Evolutionary conservation across 495 filamentous ascomycete genomes (phyloP).

Genomic region (Haplographium delicatum): DNA sequence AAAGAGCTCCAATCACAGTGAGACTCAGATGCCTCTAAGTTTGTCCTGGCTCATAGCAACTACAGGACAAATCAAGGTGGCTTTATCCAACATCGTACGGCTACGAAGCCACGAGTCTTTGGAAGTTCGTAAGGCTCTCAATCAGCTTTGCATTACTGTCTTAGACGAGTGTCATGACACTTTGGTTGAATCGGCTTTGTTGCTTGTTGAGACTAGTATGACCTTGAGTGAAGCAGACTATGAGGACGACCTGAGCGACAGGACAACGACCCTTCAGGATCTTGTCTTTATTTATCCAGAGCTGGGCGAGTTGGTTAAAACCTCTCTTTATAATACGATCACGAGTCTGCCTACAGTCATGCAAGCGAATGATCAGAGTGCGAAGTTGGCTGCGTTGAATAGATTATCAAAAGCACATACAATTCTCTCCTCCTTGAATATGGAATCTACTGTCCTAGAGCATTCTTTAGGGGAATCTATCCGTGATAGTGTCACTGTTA

Average conservation of each 20-base stretch:
- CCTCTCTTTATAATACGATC: conserved; percentile 74
- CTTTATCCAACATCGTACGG: conserved; percentile 70
- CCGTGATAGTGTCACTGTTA: conserved; percentile 51
- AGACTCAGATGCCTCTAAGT: conserved; percentile 31
- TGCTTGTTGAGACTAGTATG: conserved; percentile 79
- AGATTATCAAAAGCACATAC: conserved; percentile 68
- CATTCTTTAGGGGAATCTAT: conserved; percentile 59
- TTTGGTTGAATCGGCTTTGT: conserved; percentile 58
- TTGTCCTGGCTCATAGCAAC: conserved; percentile 80
- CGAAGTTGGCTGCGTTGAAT: conserved; percentile 64
- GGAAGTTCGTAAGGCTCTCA: conserved; percentile 65
- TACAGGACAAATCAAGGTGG: conserved; percentile 75
- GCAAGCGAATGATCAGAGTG: conserved; percentile 74
- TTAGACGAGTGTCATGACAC: conserved; percentile 74
- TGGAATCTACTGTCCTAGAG: conserved; percentile 67
- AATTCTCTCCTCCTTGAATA: conserved; percentile 57
- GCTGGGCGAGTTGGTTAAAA: conserved; percentile 63
- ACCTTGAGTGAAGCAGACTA: conserved; percentile 56
- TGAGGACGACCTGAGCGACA: conserved; percentile 29
- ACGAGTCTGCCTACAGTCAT: conserved; percentile 74
- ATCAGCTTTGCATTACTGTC: conserved; percentile 64
- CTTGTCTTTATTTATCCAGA: conserved; percentile 58
- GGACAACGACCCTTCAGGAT: conserved; percentile 47
- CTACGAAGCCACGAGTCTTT: conserved; percentile 66
- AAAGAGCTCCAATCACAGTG: conserved; percentile 7